These are phyloP conservation scores for Backusella tarrabulga DNA, from an alignment of 192 early-diverging fungal species.

Conservation along the genomic window DNA sequence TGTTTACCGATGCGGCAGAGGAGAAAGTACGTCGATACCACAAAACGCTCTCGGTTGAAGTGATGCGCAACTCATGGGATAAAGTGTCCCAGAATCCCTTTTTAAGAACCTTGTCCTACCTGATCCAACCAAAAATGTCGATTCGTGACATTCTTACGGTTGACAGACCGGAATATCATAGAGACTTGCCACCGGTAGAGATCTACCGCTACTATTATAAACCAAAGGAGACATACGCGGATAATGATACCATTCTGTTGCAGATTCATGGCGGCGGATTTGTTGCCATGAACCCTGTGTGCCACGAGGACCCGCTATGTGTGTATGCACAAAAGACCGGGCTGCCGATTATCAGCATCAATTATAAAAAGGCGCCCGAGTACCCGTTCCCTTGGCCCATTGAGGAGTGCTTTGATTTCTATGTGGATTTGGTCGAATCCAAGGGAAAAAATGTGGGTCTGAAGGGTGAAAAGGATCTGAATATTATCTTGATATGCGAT, in stretches of 20 bases:
- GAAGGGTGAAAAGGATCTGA: slow-evolving; percentile 58
- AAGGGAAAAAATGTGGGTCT: slow-evolving; percentile 81
- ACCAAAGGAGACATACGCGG: slow-evolving; percentile 26
- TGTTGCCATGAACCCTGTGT: slow-evolving; percentile 83
- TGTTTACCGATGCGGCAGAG: slow-evolving; percentile 80
- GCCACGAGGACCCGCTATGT: slow-evolving; percentile 85
- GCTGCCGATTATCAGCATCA: slow-evolving; percentile 75
- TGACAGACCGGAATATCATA: slow-evolving; percentile 22
- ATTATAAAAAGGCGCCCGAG: slow-evolving; percentile 96
- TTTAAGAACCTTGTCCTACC: slow-evolving; percentile 48
- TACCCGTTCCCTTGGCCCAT: slow-evolving; percentile 88
- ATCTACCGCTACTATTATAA: slow-evolving; percentile 62
- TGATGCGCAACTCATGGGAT: slow-evolving; percentile 89
- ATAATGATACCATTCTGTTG: slow-evolving; percentile 48
- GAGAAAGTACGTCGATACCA: slow-evolving; percentile 83
- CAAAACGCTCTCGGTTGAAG: slow-evolving; percentile 75
- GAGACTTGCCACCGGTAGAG: slow-evolving; percentile 29
- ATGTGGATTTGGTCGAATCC: slow-evolving; percentile 68
- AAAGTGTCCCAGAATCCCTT: slow-evolving; percentile 70
- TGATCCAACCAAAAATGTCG: slow-evolving; percentile 41
- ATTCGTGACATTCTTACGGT: slow-evolving; percentile 36
- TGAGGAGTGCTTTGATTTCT: slow-evolving; percentile 91
- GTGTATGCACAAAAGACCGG: slow-evolving; percentile 71
- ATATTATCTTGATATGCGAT: slow-evolving; percentile 84
- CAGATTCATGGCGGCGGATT: slow-evolving; percentile 88